Base-by-base conservation (phyloP, 1,284 basidiomycete species). In the Phlebopus sp. region DNA sequence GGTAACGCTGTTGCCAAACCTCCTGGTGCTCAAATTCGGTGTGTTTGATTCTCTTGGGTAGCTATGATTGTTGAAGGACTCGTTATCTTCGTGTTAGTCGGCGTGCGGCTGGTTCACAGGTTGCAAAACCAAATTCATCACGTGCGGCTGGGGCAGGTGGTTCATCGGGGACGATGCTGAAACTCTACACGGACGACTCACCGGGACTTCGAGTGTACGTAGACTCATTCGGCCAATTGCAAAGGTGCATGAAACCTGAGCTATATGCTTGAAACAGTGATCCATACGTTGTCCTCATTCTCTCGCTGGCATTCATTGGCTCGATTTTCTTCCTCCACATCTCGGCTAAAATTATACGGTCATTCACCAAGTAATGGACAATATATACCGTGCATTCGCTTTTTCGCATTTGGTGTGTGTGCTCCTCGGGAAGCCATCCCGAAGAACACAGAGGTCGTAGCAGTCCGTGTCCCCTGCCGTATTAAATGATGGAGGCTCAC, bases 251-350 rank as follows among this genome's bases (percentile, higher is more conserved):
- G n/a, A 17, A 21, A 40, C 15, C 35, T 56, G 35, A 55, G 27
- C 3, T 50, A 10, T 39, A 44, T 46, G 19, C 10, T 29, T 5
- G 29, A 8, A 40, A 31, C 63, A 97, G 94, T 57, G 96, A 99
- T 73, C 96, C 96, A 5, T 97, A 95, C 73, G 95, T 98, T 58
- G 95, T 98, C 56, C 85, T 98, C 53, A 91, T 98, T 55, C 85
- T 99, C 36, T 97, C 96, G 19, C 83, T 99, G 53, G 93, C 92
- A 29, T 99, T 99, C 79, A 97, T 99, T 72, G 94, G 87, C 49
- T 97, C 93, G 50, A 97, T 99, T 67, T 97, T 99, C 81, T 93
- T 95, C 83, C 88, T 99, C 40, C 96, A 99, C 73, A 96, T 99
- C 68, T 88, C 93, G 48, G 93, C 92, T 61, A 97, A 97, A 76